Conservation (phyloP, 2,329 filamentous ascomycete genomes). For the Neofusicoccum ribis region DNA sequence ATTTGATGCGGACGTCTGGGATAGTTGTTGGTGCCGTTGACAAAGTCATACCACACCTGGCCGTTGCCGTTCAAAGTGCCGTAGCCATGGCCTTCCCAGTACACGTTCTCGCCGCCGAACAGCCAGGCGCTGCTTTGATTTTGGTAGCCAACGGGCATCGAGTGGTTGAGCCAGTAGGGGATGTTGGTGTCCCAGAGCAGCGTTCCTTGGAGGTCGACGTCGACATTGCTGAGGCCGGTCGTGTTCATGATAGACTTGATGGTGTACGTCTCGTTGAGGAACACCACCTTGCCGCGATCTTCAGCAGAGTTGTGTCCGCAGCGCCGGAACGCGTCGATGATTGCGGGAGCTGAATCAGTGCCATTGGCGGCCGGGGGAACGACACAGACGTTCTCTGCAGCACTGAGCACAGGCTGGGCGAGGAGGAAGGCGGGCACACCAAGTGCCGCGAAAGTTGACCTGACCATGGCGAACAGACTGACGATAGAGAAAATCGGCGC, state of each 20-base stretch:
- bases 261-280: conserved; percentile 28
- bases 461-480: not conserved
- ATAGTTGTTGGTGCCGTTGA: conserved; percentile 15
- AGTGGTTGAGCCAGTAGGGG: conserved; percentile 32
- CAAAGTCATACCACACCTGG: conserved; percentile 63
- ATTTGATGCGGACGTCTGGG: conserved; percentile 49
- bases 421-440: not conserved
- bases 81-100: conserved; percentile 50
- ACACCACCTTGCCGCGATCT: conserved; percentile 25
- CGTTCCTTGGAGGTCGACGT: conserved; percentile 30
- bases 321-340: conserved; percentile 28
- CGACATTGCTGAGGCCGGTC: conserved; percentile 27
- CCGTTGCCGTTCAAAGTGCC: conserved; percentile 65
- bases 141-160: conserved; percentile 31
- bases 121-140: conserved; percentile 33
- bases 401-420: not conserved
- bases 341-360: conserved; percentile 25
- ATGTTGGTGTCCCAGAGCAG: conserved; percentile 28
- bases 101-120: conserved; percentile 53
- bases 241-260: conserved; percentile 29
- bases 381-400: not conserved
- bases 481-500: no score
- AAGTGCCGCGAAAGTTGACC: not conserved
- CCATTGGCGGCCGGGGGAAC: conserved; percentile 1
- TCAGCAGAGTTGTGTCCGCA: conserved; percentile 23